These are phyloP conservation scores for Sphagnurus paluster DNA, from an alignment of 1,284 basidiomycete species.

Conservation along the genomic window DNA sequence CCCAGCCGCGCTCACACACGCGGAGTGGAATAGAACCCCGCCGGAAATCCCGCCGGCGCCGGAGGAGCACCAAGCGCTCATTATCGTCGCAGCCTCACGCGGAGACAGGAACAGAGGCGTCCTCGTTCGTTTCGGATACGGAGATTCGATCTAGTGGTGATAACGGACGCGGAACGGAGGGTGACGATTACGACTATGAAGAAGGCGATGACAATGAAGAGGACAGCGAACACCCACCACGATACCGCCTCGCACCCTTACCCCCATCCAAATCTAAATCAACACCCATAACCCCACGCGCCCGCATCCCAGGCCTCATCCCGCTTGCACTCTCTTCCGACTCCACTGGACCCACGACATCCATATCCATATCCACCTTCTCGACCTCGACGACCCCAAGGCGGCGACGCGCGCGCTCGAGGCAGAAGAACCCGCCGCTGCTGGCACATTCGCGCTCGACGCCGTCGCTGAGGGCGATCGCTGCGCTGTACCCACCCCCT, in stretches of 20 bases:
- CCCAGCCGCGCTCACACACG: slow-evolving; percentile 19
- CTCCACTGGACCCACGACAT: not conserved
- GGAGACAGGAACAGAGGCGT: not conserved
- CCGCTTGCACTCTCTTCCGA: not conserved
- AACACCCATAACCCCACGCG: slow-evolving; percentile 2
- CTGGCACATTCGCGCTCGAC: not conserved
- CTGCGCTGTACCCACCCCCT: not conserved
- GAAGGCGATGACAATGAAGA: not conserved
- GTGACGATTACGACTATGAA: not conserved
- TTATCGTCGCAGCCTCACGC: not conserved
- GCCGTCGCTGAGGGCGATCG: not conserved
- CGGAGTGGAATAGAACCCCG: slow-evolving; percentile 23
- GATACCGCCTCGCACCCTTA: not conserved
- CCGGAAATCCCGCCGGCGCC: slow-evolving; percentile 8
- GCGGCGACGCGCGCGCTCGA: not conserved
- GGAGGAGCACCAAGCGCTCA: slow-evolving; percentile 11
- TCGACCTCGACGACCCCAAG: not conserved
- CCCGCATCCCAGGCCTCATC: not conserved
- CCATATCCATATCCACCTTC: not conserved
- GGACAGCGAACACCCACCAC: slow-evolving; percentile 5
- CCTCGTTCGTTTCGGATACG: slow-evolving; percentile 1
- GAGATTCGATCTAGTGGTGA: no score
- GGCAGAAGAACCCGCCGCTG: slow-evolving; percentile 1
- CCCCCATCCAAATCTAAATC: slow-evolving; percentile 3
- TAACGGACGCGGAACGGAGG: not conserved